Conservation (phyloP, 192 early-diverging fungal species). For the Podila verticillata region DNA sequence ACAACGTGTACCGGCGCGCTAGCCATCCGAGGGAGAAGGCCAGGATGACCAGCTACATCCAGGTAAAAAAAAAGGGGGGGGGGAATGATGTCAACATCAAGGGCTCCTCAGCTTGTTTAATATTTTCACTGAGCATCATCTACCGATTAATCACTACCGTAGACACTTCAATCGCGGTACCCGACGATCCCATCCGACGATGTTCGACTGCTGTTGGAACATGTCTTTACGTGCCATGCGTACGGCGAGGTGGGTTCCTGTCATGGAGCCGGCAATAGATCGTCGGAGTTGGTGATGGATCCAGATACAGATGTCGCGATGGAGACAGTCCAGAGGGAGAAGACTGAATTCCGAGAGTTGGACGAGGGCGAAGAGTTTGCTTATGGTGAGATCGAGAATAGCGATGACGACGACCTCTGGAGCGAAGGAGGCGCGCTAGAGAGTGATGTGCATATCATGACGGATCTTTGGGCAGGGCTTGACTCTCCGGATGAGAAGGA, state of each 20-base stretch:
- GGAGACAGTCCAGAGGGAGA: no score
- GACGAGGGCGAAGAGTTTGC: no score
- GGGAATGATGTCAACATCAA: background rate
- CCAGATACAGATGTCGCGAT: no score
- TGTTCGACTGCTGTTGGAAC: background rate
- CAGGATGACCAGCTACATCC: background rate
- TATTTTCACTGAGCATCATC: background rate
- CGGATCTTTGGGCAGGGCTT: no score
- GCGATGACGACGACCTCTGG: no score
- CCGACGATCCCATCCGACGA: background rate
- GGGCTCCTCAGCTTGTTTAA: background rate
- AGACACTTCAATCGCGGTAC: background rate
- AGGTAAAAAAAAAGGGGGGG: background rate
- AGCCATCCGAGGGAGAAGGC: background rate
- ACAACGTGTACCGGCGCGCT: background rate
- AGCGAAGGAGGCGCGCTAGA: no score
- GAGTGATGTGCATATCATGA: no score
- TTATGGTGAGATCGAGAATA: no score
- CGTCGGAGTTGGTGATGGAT: no score
- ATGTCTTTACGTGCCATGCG: background rate
- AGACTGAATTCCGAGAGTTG: no score
- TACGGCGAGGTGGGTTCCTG: background rate
- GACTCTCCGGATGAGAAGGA: no score
- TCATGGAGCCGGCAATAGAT: no score
- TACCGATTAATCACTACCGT: background rate